Percentiles rank a stretch among this genome's conserved stretches.
These are phyloP conservation scores for Nicotiana tabacum DNA, from an alignment of 257 asterid species.

Conservation along the genomic window DNA sequence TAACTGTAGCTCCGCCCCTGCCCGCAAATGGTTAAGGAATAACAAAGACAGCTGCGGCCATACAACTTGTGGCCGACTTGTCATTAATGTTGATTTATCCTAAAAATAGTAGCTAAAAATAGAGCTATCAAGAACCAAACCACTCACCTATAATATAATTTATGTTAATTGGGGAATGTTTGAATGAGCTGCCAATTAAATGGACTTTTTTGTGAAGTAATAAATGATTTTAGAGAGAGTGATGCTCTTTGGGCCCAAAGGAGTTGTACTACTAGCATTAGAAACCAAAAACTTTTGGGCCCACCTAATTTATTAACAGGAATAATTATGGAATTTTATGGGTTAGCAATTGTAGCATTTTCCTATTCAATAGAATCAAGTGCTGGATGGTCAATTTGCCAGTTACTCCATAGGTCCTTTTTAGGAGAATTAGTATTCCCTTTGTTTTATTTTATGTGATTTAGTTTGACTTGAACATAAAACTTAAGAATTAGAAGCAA, in stretches of 20 bases:
- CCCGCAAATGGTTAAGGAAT: background rate
- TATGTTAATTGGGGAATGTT: background rate
- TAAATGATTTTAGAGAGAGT: background rate
- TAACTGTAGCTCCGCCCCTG: no score
- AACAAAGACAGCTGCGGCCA: background rate
- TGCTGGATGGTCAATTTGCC: background rate
- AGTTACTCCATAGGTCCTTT: background rate
- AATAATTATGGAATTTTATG: background rate
- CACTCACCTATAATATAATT: background rate
- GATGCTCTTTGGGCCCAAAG: background rate
- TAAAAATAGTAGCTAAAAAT: background rate
- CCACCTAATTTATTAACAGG: background rate
- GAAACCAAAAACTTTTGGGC: background rate
- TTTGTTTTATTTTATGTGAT: no score
- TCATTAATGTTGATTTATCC: background rate
- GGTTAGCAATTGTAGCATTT: background rate
- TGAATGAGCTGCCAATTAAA: constrained; percentile 8
- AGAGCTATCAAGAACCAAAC: background rate
- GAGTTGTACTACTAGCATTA: background rate
- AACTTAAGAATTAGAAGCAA: no score
- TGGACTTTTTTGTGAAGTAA: background rate
- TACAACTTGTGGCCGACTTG: background rate
- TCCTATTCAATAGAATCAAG: background rate
- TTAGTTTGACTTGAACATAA: no score
- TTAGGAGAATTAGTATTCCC: background rate